Percentiles rank a stretch among this genome's conserved stretches.
Conservation (phyloP, 192 early-diverging fungal genomes). For the Mortierella antarctica region DNA sequence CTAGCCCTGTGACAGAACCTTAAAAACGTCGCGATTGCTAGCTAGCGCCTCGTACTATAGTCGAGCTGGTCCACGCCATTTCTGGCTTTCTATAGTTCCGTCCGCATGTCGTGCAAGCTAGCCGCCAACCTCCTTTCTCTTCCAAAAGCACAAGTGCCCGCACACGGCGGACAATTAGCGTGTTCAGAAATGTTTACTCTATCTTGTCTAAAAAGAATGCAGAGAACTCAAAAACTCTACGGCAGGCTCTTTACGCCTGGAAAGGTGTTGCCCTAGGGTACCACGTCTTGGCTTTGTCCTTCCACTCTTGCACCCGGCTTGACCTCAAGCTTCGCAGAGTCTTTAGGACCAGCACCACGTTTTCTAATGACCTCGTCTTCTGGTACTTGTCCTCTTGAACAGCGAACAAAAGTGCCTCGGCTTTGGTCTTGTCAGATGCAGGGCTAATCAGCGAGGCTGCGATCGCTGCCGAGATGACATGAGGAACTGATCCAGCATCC, state of each 20-base stretch:
- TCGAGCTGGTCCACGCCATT: too few species aligned
- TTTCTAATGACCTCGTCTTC: slow-evolving; percentile 23
- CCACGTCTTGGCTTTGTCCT: slow-evolving; percentile 19
- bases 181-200: too few species aligned
- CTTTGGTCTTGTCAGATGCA: slow-evolving; percentile 23
- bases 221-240: too few species aligned
- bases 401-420: slow-evolving; percentile 24
- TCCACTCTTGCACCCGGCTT: slow-evolving; percentile 34
- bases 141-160: too few species aligned
- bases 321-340: slow-evolving; percentile 38
- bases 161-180: too few species aligned
- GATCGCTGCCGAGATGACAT: slow-evolving; percentile 40
- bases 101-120: too few species aligned
- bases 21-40: too few species aligned
- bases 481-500: slow-evolving; percentile 19
- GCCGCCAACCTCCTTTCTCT: too few species aligned
- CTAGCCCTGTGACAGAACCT: too few species aligned
- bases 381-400: slow-evolving; percentile 14
- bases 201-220: too few species aligned
- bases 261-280: slow-evolving; percentile 25
- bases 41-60: too few species aligned
- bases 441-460: slow-evolving; percentile 27
- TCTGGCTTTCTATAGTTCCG: too few species aligned
- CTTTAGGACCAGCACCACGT: slow-evolving; percentile 23
- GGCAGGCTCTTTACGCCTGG: slow-evolving; percentile 3